Evolutionary conservation across 768 basidiomycete genomes (phyloP), one percentile per base, ranked within the genome.

Genomic region (Daedaleopsis nitida): DNA sequence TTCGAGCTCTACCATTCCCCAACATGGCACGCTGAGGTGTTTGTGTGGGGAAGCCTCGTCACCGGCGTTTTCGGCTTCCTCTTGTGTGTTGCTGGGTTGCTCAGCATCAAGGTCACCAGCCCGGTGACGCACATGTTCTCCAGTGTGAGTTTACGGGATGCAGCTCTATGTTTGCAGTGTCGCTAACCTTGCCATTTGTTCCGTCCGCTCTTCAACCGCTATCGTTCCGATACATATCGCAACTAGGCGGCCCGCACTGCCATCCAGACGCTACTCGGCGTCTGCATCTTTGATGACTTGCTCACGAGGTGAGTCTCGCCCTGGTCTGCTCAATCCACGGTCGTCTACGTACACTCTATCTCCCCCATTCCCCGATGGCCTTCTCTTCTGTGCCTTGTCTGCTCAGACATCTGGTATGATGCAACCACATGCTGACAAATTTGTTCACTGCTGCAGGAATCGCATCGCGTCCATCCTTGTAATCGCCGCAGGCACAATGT

Each of bases 51-150:
- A 1, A 85, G 80, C 59, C 63, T 85, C 49, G 77, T 89, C 50
- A 91, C 90, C 21, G 91, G 91, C 17, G 62, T 87, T n/a, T 89
- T 91, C 62, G 91, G 91, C 2, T 94, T 92, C 77, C 71, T 92
- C 60, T 85, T 94, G 42, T 91, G 89, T 65, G 75, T 94, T 43
- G 90, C 92, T 1, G 89, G 89, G 21, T 74, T 92, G 66, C 76
- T 94, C 62, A 89, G 88, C 69, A 91, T 94, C 77, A 89, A 89
- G 69, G 83, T 91, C 52, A 92, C 91, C 16, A 89, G 87, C 58
- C 91, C 91, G 5, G 82, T 94, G 56, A 92, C 90, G 1, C 92
- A 92, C 71, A 93, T 92, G 89, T 89, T 93, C 74, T 87, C 86
- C 16, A 88, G 82, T 64, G 89, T 90, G 67, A 70, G 86, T 79